Evolutionary conservation across 1,139 yeast species (phyloP), one percentile per base, ranked within the genome.

Genomic region (Pichia sp.): DNA sequence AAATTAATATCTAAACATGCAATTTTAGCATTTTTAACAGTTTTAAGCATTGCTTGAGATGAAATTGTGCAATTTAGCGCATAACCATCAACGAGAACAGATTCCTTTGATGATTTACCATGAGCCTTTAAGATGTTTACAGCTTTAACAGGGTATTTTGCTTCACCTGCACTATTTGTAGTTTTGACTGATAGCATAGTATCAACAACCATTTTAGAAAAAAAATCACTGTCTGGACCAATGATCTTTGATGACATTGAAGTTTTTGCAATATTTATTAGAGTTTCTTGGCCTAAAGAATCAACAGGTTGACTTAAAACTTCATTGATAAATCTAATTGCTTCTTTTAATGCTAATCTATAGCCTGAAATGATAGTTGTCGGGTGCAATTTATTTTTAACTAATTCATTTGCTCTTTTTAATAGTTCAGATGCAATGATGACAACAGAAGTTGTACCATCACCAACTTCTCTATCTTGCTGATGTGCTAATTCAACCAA

Each of bases 401-500:
- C 98, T 58, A 94, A 74, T 60, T 90, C 97, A 66, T 90, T 89
- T 45, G 98, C 98, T 56, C 97, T 77, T 63, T 87, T 85, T 62
- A 94, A 74, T 52, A 94, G 73, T 68, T 94, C 99, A 42, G 95
- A 79, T 30, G 98, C 97, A 65, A 92, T 84, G 55, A 92, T 88
- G 43, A 92, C 97, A 43, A 92, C 97, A n/a, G 95, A 85, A 0
- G 95, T 85, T 43, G 95, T 86, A 59, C 99, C 99, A 65, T 94
- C 99, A 50, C 99, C 99, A 50, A 94, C 96, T 69, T 94, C 98
- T 63, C 96, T 80, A 67, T 94, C 99, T 71, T 94, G 99, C 67
- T 94, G 98, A 67, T 92, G 97, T 4, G 98, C 99, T 63, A 94
- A 77, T 64, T 94, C 98, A 43, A 94, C 98, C 54, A 94, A 74